Conservation (phyloP, 768 basidiomycete species). For the Russula emetica region DNA sequence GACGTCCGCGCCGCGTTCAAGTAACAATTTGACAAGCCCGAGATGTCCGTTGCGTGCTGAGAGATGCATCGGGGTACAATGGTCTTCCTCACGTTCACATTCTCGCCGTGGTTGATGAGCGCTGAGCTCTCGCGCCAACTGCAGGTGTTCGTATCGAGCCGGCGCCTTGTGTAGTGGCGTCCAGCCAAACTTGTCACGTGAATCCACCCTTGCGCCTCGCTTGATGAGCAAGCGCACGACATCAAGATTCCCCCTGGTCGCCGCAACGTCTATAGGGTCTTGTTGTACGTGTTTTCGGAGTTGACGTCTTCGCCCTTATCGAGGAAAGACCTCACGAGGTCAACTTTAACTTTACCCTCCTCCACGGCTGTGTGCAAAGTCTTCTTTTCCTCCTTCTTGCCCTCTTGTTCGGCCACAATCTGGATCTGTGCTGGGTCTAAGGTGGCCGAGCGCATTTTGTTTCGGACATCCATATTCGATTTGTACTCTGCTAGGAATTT, state of each 20-base stretch:
- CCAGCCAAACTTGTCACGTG: neutral
- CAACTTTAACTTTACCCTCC: neutral
- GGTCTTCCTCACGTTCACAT: conserved; percentile 6
- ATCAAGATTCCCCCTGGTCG: too few species aligned
- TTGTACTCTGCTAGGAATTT: neutral
- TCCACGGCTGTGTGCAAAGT: neutral
- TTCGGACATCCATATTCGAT: neutral
- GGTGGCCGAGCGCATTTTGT: neutral
- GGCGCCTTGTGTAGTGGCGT: conserved; percentile 14
- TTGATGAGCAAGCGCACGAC: too few species aligned
- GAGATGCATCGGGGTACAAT: conserved; percentile 8
- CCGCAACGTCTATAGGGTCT: neutral
- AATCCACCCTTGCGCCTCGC: too few species aligned
- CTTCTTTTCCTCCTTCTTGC: too few species aligned
- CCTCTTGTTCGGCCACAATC: neutral
- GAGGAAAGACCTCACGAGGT: neutral
- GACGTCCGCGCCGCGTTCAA: conserved; percentile 4
- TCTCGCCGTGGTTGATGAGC: neutral
- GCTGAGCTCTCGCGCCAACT: neutral
- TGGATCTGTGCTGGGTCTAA: neutral
- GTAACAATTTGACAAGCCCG: neutral
- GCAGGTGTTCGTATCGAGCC: neutral
- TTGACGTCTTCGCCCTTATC: neutral
- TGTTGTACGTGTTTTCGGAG: neutral
- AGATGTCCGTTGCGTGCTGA: conserved; percentile 4